Conservation (phyloP, 768 basidiomycete species). For the Trametes punicea region DNA sequence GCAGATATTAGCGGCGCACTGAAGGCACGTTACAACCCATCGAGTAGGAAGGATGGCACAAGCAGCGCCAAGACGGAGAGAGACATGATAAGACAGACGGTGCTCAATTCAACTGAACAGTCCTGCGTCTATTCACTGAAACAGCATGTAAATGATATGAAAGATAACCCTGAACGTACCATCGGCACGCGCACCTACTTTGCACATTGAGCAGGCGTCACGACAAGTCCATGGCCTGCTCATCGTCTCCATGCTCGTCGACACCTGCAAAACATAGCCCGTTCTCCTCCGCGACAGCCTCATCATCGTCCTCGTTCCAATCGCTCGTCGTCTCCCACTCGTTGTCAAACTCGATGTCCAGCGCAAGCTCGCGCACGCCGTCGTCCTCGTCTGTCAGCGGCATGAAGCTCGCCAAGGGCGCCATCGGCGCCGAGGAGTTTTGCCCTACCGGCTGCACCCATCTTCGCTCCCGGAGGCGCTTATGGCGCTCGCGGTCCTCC, state of each 20-base stretch:
- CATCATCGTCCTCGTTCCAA: constrained; percentile 88
- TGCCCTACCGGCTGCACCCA: constrained; percentile 84
- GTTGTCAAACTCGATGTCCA: constrained; percentile 86
- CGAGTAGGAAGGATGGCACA: too few relatives aligned
- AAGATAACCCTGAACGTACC: too few relatives aligned
- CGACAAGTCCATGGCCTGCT: constrained; percentile 39
- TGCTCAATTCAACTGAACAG: too few relatives aligned
- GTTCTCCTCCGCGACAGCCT: constrained; percentile 69
- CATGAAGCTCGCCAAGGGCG: constrained; percentile 54
- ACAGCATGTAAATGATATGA: too few relatives aligned
- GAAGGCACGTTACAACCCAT: too few relatives aligned
- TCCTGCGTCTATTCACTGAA: too few relatives aligned
- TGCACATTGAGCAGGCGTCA: too few relatives aligned
- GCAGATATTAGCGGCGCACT: too few relatives aligned
- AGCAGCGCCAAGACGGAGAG: too few relatives aligned
- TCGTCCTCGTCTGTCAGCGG: constrained; percentile 51
- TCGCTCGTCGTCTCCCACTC: constrained; percentile 89
- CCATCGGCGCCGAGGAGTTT: constrained; percentile 39
- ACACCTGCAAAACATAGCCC: constrained; percentile 59
- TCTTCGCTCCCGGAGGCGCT: constrained; percentile 83
- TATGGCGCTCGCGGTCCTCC: constrained; percentile 90
- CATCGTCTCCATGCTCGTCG: constrained; percentile 37
- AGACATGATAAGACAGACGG: too few relatives aligned
- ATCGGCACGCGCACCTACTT: too few relatives aligned
- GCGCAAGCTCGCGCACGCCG: constrained; percentile 55